Percentiles rank a stretch among this genome's conserved stretches.
Evolutionary conservation across 1,139 yeast species (phyloP).

Genomic region (Saccharomyces hybrid): DNA sequence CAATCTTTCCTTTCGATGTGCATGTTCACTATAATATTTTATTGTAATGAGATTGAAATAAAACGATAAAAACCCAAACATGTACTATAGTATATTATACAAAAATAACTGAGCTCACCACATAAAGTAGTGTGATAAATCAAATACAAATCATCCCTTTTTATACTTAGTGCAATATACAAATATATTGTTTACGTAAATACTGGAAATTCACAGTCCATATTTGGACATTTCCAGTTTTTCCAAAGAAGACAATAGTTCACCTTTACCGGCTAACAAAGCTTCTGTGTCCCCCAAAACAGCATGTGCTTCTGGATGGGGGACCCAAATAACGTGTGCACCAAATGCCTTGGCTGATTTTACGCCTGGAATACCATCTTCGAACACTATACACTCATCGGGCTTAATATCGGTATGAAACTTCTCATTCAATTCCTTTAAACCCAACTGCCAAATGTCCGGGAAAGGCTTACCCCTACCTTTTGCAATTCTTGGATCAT

Average conservation of each 20-base stretch:
- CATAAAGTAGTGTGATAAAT: not conserved
- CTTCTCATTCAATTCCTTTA: conserved; percentile 55
- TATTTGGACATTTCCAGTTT: conserved; percentile 51
- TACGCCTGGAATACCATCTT: conserved; percentile 91
- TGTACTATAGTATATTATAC: not conserved
- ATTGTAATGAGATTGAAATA: not conserved
- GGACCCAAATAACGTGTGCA: conserved; percentile 87
- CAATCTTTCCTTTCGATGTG: not conserved
- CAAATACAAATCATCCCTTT: not conserved
- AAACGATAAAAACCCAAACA: not conserved
- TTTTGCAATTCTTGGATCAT: conserved; percentile 68
- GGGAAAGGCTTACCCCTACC: conserved; percentile 94
- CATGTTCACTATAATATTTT: not conserved
- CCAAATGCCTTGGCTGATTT: conserved; percentile 76
- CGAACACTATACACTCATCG: conserved; percentile 81
- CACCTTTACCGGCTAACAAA: conserved; percentile 47
- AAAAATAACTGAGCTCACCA: not conserved
- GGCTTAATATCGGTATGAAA: conserved; percentile 46
- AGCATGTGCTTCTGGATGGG: conserved; percentile 63
- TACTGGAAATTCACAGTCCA: conserved; percentile 26
- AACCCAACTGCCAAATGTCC: conserved; percentile 82
- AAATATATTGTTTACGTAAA: not conserved
- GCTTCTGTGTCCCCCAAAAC: conserved; percentile 46
- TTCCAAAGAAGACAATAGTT: conserved; percentile 44
- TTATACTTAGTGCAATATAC: not conserved